These are phyloP conservation scores for Alternaria metachromatica DNA, from an alignment of 2,329 filamentous ascomycete species.

Conservation along the genomic window DNA sequence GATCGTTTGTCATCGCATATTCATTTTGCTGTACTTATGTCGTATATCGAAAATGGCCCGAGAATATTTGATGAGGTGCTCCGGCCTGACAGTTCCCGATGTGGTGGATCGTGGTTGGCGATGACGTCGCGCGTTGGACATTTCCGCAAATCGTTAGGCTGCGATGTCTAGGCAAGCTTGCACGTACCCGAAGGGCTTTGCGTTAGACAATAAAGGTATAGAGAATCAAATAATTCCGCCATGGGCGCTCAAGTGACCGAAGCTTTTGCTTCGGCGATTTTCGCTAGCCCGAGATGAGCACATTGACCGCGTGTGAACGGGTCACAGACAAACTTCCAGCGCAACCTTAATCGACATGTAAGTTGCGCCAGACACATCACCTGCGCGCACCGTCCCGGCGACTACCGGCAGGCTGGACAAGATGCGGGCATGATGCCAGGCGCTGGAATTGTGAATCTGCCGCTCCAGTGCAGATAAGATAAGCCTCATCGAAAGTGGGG, in stretches of 20 bases:
- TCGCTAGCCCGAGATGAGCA: not conserved
- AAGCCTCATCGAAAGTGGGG: conserved; percentile 1
- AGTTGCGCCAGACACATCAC: not conserved
- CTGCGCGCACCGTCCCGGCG: not conserved
- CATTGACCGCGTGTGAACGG: not conserved
- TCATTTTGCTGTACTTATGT: not conserved
- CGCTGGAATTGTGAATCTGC: not conserved
- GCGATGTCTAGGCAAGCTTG: not conserved
- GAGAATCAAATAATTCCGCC: not conserved
- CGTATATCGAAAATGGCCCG: not conserved
- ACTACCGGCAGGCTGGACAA: not conserved
- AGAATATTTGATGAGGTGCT: not conserved
- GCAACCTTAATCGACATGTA: not conserved
- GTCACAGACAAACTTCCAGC: not conserved
- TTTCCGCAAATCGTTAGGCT: not conserved
- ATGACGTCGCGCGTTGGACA: not conserved
- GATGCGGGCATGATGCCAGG: not conserved
- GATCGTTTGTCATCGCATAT: not conserved
- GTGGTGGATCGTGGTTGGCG: not conserved
- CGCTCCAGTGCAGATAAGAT: conserved; percentile 9
- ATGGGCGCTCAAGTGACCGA: not conserved
- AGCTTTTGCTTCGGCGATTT: not conserved
- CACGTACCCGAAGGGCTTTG: not conserved
- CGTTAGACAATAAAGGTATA: not conserved
- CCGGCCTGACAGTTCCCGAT: not conserved